Evolutionary conservation across 1,139 yeast genomes (phyloP), one percentile per base, ranked within the genome.

Genomic region (Zhuliangozyma blackwelliae): DNA sequence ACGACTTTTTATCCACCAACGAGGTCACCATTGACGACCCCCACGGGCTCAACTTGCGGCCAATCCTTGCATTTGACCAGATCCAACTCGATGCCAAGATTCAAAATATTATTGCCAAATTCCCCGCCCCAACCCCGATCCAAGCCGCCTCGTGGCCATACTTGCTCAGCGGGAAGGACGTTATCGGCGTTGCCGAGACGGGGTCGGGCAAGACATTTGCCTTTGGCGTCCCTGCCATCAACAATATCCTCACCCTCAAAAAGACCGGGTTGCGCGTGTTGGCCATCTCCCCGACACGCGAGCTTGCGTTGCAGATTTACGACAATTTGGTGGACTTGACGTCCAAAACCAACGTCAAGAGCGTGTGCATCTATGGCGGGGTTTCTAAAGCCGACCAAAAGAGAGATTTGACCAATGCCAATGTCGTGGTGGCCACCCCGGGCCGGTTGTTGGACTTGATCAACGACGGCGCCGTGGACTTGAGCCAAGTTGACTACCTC

Each of bases 61-160:
- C 97, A n/a, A 63, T 82, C 21, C 62, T 90, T 37, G 62, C 80
- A 3, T 90, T 92, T 51, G 69, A 72, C 32, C 79, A 83, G 36
- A 69, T 92, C 25, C 44, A 57, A 5, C 72, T 90, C 37, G 75
- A 79, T 44, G 47, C 75, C 2, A 66, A 73, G 39, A 75, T 90
- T 43, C 72, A 73, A 44, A 54, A 68, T 10, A 78, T 75, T 34
- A 70, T 90, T 34, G 61, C 77, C 29, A 77, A 79, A 50, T 92
- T 87, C 65, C 83, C 88, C 25, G 81, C 78, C 50, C 99, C 98
- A 39, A 90, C 97, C 5, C 97, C 98, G 26, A 92, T 92, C 52
- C 99, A 92, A 67, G 78, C 96, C n/a, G 90, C 82, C 26, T 77
- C 97, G 10, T 92, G 98, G 98, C 99, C 99, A 46, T 89, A 79